Conservation (phyloP, 116 monocot species). For the Iris pallida region DNA sequence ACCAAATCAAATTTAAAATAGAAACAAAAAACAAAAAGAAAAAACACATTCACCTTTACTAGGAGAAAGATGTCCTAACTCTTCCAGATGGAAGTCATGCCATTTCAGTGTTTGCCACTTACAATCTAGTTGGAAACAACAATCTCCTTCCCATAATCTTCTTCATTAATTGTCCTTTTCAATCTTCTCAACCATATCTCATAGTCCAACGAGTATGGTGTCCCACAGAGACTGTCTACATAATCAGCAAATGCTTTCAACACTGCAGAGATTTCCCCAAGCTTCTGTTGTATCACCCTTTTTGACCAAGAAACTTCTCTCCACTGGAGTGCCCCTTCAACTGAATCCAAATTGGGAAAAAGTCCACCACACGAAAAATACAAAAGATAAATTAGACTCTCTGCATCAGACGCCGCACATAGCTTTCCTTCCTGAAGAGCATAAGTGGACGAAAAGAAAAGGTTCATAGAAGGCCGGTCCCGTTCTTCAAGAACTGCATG, state of each 20-base stretch:
- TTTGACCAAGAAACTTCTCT: conserved; percentile 46
- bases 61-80: background rate
- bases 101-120: no score
- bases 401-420: conserved; percentile 78
- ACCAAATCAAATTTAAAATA: conserved; percentile 1
- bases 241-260: conserved; percentile 63
- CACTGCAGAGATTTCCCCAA: conserved; percentile 48
- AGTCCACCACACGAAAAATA: conserved; percentile 70
- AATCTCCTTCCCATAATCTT: conserved; percentile 21
- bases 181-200: conserved; percentile 59
- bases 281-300: conserved; percentile 37
- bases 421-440: conserved; percentile 85
- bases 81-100: no score
- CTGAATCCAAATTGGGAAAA: conserved; percentile 65
- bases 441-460: conserved; percentile 73
- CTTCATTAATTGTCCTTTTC: conserved; percentile 17
- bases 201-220: conserved; percentile 49
- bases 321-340: conserved; percentile 61
- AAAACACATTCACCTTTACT: background rate
- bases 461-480: conserved; percentile 72
- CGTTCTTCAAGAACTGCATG: conserved; percentile 81
- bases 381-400: conserved; percentile 79
- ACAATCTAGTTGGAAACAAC: background rate
- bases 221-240: conserved; percentile 50
- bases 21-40: background rate